Evolutionary conservation across 2,329 filamentous ascomycete genomes (phyloP).

Genomic region (Xylariaceae sp.): DNA sequence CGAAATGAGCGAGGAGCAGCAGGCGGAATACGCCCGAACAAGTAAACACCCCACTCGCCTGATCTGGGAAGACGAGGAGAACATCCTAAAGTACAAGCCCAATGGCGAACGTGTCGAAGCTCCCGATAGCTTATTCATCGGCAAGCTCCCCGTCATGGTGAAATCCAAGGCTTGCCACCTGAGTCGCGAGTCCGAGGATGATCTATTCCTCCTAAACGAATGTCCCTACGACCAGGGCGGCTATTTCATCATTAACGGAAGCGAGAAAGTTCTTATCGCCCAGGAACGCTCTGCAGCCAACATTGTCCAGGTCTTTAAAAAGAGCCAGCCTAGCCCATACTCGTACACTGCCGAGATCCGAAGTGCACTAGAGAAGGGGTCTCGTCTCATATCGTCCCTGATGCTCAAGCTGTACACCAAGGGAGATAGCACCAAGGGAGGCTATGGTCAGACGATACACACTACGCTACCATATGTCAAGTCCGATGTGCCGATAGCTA

Average conservation of each 20-base stretch:
- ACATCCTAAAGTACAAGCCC: slow-evolving; percentile 47
- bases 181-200: slow-evolving; percentile 74
- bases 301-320: slow-evolving; percentile 98
- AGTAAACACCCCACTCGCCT: slow-evolving; percentile 54
- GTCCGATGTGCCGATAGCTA: slow-evolving; percentile 83
- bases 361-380: slow-evolving; percentile 94
- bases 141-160: slow-evolving; percentile 95
- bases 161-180: slow-evolving; percentile 95
- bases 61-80: slow-evolving; percentile 56
- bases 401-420: slow-evolving; percentile 86
- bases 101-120: slow-evolving; percentile 61
- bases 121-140: slow-evolving; percentile 78
- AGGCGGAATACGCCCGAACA: slow-evolving; percentile 48
- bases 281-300: slow-evolving; percentile 97
- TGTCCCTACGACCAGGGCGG: slow-evolving; percentile 97
- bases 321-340: slow-evolving; percentile 84
- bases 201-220: slow-evolving; percentile 87
- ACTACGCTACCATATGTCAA: slow-evolving; percentile 92
- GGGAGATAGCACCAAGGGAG: slow-evolving; percentile 70
- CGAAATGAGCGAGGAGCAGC: slow-evolving; percentile 63
- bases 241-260: slow-evolving; percentile 99
- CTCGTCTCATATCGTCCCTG: slow-evolving; percentile 86
- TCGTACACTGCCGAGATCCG: slow-evolving; percentile 94
- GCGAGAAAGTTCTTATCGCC: slow-evolving; percentile 95
- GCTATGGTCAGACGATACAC: slow-evolving; percentile 81